Conservation (phyloP, 2,329 filamentous ascomycete genomes). For the Claviceps purpurea region DNA sequence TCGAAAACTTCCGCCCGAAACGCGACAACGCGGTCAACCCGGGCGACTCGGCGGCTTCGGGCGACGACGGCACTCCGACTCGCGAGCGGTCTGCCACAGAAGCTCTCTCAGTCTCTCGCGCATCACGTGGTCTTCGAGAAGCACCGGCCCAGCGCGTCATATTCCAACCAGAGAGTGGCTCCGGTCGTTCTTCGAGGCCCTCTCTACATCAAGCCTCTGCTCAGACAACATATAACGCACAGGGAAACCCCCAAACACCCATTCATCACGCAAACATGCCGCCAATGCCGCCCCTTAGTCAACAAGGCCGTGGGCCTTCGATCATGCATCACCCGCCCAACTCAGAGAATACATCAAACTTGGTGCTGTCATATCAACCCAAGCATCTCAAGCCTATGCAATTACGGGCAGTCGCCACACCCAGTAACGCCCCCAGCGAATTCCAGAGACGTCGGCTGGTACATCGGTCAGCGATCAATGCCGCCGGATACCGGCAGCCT, state of each 20-base stretch:
- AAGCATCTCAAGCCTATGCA: constrained; percentile 47
- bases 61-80: constrained; percentile 44
- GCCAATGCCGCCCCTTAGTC: constrained; percentile 16
- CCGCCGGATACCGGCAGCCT: constrained; percentile 25
- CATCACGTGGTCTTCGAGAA: constrained; percentile 57
- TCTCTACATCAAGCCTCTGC: constrained; percentile 30
- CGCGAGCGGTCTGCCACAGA: constrained; percentile 39
- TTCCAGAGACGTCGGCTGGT: constrained; percentile 38
- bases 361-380: constrained; percentile 59
- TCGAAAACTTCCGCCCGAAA: constrained; percentile 56
- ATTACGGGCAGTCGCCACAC: constrained; percentile 61
- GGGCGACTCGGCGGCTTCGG: constrained; percentile 45
- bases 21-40: constrained; percentile 34
- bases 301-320: constrained; percentile 27
- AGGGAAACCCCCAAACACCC: constrained; percentile 14
- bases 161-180: constrained; percentile 66
- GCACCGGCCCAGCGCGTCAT: constrained; percentile 75
- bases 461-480: constrained; percentile 16
- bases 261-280: constrained; percentile 22
- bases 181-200: constrained; percentile 50
- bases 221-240: constrained; percentile 15
- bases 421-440: constrained; percentile 56
- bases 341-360: constrained; percentile 42
- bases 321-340: constrained; percentile 39
- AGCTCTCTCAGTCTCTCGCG: constrained; percentile 40